phyloP scores from a whole-genome alignment of 345 rosid genomes.

The Tarenaya hassleriana region DNA sequence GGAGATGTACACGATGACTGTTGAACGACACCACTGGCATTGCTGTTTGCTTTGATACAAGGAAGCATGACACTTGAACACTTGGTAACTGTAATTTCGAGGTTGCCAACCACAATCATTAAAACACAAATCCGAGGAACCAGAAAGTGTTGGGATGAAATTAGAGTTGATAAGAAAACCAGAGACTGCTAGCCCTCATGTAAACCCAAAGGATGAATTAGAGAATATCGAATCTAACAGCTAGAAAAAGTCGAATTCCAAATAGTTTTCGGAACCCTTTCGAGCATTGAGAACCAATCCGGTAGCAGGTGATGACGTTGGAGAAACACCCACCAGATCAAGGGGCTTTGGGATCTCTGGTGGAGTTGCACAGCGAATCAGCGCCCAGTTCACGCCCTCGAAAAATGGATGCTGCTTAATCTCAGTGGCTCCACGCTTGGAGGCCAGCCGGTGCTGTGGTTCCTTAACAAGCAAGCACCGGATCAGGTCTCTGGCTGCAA shows the following conservation, averaged over 20 bases:
- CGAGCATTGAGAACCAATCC: conserved; percentile 31
- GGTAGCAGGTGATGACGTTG: conserved; percentile 34
- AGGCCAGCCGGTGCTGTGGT: conserved; percentile 77
- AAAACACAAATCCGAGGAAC: no score
- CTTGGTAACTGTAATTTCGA: no score
- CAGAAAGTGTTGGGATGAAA: no score
- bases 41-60: no score
- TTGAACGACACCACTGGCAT: no score
- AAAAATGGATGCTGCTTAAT: conserved; percentile 90
- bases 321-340: conserved; percentile 40
- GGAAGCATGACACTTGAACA: no score
- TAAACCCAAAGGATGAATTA: no score
- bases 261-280: conserved; percentile 73
- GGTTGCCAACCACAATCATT: no score
- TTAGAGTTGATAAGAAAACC: no score
- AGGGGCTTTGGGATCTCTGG: conserved; percentile 80
- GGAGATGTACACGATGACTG: no score
- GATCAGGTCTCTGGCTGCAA: conserved; percentile 79
- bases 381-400: conserved; percentile 92
- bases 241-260: conserved; percentile 94
- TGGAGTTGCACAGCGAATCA: conserved; percentile 81
- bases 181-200: no score
- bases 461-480: conserved; percentile 76
- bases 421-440: conserved; percentile 87
- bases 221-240: conserved; percentile 33